These are phyloP conservation scores for Acacia crassicarpa DNA, from an alignment of 306 rosid species.

Conservation along the genomic window DNA sequence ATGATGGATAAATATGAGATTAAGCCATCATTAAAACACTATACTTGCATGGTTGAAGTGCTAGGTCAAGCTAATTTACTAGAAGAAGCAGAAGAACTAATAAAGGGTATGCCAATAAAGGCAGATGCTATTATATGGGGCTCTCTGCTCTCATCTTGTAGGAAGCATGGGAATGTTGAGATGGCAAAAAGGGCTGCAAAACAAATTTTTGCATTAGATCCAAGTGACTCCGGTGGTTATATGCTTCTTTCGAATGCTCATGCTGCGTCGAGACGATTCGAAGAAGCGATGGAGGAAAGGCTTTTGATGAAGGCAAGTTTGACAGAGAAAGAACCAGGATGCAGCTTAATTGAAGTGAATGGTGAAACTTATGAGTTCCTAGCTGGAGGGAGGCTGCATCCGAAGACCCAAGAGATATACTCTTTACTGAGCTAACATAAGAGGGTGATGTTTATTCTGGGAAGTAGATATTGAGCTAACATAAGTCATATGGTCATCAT, in stretches of 20 bases:
- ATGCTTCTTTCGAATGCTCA: conserved; percentile 76
- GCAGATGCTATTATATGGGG: conserved; percentile 86
- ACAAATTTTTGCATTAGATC: conserved; percentile 57
- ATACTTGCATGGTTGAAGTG: conserved; percentile 79
- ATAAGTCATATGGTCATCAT: no score
- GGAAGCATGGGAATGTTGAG: conserved; percentile 60
- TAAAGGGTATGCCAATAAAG: conserved; percentile 53
- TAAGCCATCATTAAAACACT: conserved; percentile 70
- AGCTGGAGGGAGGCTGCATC: conserved; percentile 70
- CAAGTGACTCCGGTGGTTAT: conserved; percentile 63
- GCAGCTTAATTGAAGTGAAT: conserved; percentile 79
- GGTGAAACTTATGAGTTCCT: conserved; percentile 83
- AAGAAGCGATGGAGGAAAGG: conserved; percentile 66
- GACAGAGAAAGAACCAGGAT: conserved; percentile 79
- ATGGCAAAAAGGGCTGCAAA: conserved; percentile 68
- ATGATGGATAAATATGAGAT: conserved; percentile 56
- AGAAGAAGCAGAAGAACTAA: conserved; percentile 80
- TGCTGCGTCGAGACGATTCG: conserved; percentile 54
- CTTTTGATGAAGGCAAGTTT: conserved; percentile 60
- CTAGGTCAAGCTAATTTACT: conserved; percentile 67
- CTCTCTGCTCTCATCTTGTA: conserved; percentile 73
- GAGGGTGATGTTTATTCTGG: conserved; percentile 27
- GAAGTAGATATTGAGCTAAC: no score
- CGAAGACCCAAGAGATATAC: conserved; percentile 63
- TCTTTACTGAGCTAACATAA: conserved; percentile 36